Base-by-base conservation (phyloP, 805 yeast species). In the Hanseniaspora osmophila region DNA sequence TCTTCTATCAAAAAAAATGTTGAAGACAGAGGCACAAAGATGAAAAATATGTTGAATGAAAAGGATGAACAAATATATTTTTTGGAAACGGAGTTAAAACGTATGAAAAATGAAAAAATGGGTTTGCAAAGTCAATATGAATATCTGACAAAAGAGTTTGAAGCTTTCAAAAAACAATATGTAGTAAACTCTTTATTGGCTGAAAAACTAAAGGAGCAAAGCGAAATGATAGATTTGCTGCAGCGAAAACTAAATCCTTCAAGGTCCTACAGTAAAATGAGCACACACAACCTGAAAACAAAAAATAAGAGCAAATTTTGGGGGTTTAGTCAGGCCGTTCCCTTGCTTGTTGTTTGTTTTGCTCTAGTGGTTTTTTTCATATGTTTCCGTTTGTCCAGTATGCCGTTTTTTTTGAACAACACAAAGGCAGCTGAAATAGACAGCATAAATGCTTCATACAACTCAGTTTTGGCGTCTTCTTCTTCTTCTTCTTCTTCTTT, bases 221-320 rank as follows among this genome's bases (percentile, higher is more conserved):
- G 18, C 15, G 18, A 10, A 3, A n/a, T 35, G 10, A 35, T 35
- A n/a, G 9, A 17, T 17, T 18, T 30, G 43, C 10, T 38, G 13
- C 41, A 10, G 40, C 48, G 38, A 33, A 40, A 38, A 30, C 10
- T 22, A 13, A 41, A 45, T 9, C 33, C 37, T 16, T 6, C 45
- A 13, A 18, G 37, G 15, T n/a, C 35, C 10, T 11, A 32, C 5
- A 32, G 13, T 11, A 32, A 22, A 22, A 22, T 22, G 27, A 22
- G 27, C 27, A 7, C 6, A 5, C 7, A 22, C 27, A 22, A 22
- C 4, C 4, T 4, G 27, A 7, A 22, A 22, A 22, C 27, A 22
- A 22, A 4, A 22, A 4, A 22, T 7, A 22, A 22, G 7, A 22
- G 7, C 27, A 22, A 22, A 7, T 22, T 22, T 22, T 5, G 27